Base-by-base conservation (phyloP, 1,284 basidiomycete species). In the Rhodotorula sp. region DNA sequence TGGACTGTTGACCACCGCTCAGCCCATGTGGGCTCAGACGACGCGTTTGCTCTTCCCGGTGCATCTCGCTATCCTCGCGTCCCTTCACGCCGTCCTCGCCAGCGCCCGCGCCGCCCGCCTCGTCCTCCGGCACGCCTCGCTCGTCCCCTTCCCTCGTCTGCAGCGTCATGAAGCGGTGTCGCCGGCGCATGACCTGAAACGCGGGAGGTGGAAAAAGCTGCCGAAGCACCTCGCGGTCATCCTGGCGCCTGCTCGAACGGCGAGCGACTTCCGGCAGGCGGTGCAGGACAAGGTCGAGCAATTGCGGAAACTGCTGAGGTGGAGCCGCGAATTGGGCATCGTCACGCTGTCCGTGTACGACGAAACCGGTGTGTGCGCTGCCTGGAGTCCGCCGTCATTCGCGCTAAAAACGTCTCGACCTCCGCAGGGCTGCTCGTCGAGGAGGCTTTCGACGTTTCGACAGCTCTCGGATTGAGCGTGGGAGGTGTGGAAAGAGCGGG, bases 221-320 rank as follows among this genome's bases (percentile, higher is more conserved):
- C 75, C 75, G 40, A 60, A 40, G 51, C 69, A 72, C 31, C 53
- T 76, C 9, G 74, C 69, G 0, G 64, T 77, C 18, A n/a, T 73
- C 18, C 69, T 77, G 26, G 71, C 72, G 9, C 70, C 73, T 5
- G 56, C 34, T 6, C 30, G 50, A 2, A 22, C n/a, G 10, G 30
- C 53, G 4, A 4, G 53, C 46, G 70, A 30, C 31, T 50, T 37
- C 28, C 54, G 55, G 47, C 47, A 60, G 26, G 57, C 53, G 31
- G 26, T 44, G 30, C 46, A 40, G 28, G 20, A 18, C 40, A 53
- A 58, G 46, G 59, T 59, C 26, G 52, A 56, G 48, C 31, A 62
- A 22, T 44, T 72, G 3, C 22, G n/a, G n/a, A 52, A 63, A 11
- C 62, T 76, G 9, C 56, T 68, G 1, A 16, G 31, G 2, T 75